phyloP scores from a whole-genome alignment of 1,284 basidiomycete species.

The Leccinum subrobustum region DNA sequence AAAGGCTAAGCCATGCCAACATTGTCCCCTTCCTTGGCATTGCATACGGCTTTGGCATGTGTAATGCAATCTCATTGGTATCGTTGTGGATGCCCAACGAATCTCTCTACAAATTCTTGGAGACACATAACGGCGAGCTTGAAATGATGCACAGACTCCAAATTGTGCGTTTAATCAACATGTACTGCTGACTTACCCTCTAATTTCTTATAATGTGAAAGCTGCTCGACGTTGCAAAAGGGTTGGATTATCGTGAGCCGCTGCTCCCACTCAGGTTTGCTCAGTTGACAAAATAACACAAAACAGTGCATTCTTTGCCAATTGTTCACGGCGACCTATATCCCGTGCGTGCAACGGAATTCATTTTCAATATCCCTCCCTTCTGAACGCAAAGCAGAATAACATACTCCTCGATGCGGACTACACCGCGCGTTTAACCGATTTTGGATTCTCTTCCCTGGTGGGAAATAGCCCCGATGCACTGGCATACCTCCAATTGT shows the following conservation, averaged over 20 bases:
- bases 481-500: not conserved
- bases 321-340: slow-evolving; percentile 6
- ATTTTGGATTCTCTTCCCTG: slow-evolving; percentile 2
- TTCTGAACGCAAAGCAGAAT: not conserved
- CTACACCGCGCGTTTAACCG: slow-evolving; percentile 1
- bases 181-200: not conserved
- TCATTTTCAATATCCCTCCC: too few species aligned
- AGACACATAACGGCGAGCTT: not conserved
- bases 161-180: slow-evolving; percentile 3
- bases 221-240: slow-evolving; percentile 3
- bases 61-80: slow-evolving; percentile 5
- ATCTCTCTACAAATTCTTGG: not conserved
- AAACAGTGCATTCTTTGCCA: slow-evolving; percentile 2
- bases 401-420: slow-evolving; percentile 6
- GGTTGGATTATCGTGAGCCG: not conserved
- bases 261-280: too few species aligned
- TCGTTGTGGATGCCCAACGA: slow-evolving; percentile 11
- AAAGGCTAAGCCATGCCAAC: slow-evolving; percentile 5
- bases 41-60: slow-evolving; percentile 12
- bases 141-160: not conserved
- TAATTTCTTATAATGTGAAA: not conserved
- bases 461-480: not conserved
- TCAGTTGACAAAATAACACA: not conserved
- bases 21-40: slow-evolving; percentile 4
- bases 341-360: not conserved